phyloP scores from a whole-genome alignment of 441 rosid genomes.

The Manihot esculenta region DNA sequence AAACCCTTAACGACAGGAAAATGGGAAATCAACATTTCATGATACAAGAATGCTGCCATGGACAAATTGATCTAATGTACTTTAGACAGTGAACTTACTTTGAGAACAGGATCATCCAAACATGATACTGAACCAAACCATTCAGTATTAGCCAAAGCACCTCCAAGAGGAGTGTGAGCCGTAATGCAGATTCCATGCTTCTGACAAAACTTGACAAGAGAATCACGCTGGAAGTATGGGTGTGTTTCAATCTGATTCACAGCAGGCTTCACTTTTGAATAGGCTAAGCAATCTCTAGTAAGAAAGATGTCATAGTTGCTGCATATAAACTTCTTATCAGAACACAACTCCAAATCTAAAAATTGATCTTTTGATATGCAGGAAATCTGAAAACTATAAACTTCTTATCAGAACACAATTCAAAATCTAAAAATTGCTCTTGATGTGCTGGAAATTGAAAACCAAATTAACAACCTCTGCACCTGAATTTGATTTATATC shows the following conservation, averaged over 20 bases:
- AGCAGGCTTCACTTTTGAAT: slow-evolving; percentile 89
- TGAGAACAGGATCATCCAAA: slow-evolving; percentile 74
- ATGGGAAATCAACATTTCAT: not conserved
- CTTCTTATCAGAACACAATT: slow-evolving; percentile 17
- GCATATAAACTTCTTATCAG: slow-evolving; percentile 33
- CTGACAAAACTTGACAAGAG: slow-evolving; percentile 89
- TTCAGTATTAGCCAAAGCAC: slow-evolving; percentile 71
- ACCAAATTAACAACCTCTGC: not conserved
- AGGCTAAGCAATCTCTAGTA: slow-evolving; percentile 90
- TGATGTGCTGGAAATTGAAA: too few relatives aligned
- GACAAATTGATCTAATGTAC: not conserved
- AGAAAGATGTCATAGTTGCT: slow-evolving; percentile 88
- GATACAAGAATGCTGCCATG: not conserved
- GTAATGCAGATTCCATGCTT: slow-evolving; percentile 82
- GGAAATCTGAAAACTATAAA: not conserved
- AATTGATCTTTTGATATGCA: not conserved
- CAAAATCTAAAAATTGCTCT: not conserved
- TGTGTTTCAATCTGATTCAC: slow-evolving; percentile 95
- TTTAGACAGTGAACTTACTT: slow-evolving; percentile 38
- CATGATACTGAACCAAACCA: slow-evolving; percentile 79
- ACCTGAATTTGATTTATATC: not conserved
- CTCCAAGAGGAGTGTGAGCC: slow-evolving; percentile 92
- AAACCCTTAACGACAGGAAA: slow-evolving; percentile 56
- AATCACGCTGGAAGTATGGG: slow-evolving; percentile 90
- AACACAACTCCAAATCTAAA: not conserved